These are phyloP conservation scores for Apiospora malaysiana DNA, from an alignment of 2,329 filamentous ascomycete genomes.

Conservation along the genomic window DNA sequence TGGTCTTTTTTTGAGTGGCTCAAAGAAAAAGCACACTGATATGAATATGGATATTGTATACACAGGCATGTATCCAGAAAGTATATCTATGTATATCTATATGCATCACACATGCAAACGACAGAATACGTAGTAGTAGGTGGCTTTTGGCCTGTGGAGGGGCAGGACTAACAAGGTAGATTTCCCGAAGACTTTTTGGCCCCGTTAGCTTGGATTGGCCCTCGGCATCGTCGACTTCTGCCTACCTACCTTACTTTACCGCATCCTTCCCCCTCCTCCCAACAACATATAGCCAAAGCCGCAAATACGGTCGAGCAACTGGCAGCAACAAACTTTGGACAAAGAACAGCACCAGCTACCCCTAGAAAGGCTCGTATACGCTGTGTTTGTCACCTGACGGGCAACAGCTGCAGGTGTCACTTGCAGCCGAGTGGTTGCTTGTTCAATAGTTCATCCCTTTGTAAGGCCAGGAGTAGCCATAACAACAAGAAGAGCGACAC, in stretches of 20 bases:
- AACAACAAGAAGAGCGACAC: background rate
- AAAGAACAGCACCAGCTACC: background rate
- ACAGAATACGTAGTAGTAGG: background rate
- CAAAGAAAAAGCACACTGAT: background rate
- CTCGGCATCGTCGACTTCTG: background rate
- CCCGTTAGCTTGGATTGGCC: background rate
- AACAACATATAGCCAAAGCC: too few species aligned
- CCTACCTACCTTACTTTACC: constrained; percentile 1
- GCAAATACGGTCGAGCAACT: constrained; percentile 20
- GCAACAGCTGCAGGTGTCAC: constrained; percentile 30
- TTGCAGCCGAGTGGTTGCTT: constrained; percentile 27
- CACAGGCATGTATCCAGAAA: background rate
- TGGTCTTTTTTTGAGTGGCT: background rate
- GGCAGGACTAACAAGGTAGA: background rate
- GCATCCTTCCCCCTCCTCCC: too few species aligned
- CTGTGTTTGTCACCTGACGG: constrained; percentile 32
- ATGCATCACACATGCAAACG: background rate
- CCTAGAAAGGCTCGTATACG: constrained; percentile 21
- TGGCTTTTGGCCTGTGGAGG: background rate
- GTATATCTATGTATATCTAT: background rate
- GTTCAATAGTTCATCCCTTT: constrained; percentile 7
- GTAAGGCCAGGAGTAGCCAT: background rate
- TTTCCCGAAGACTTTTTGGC: background rate
- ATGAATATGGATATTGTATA: background rate
- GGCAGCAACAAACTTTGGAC: constrained; percentile 23